A percentile compares a stretch with the other conserved stretches of the same genome.
Conservation (phyloP, 345 rosid genomes). For the Laguncularia racemosa region DNA sequence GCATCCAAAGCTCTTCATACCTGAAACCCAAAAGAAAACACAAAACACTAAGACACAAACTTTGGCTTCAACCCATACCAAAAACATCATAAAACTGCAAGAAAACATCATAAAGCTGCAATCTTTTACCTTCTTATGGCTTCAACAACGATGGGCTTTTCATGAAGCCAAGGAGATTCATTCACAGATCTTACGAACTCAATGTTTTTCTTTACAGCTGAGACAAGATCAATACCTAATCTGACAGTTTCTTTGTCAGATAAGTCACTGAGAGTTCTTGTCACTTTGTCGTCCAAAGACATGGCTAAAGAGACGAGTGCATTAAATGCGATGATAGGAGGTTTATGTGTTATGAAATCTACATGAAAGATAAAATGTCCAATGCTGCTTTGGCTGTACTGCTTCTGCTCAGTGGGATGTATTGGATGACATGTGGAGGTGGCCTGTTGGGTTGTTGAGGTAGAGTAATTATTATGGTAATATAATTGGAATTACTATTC, state of each 20-base stretch:
- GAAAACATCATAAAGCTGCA: neutral
- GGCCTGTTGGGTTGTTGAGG: too few species aligned
- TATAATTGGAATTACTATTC: neutral
- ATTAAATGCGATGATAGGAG: neutral
- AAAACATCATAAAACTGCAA: too few species aligned
- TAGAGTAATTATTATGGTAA: too few species aligned
- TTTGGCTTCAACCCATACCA: neutral
- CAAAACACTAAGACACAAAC: slow-evolving; percentile 2
- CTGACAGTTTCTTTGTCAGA: slow-evolving; percentile 44
- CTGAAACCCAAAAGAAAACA: slow-evolving; percentile 22
- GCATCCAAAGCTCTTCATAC: slow-evolving; percentile 96
- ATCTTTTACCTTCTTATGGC: slow-evolving; percentile 61
- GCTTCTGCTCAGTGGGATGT: too few species aligned
- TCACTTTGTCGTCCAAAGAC: slow-evolving; percentile 26
- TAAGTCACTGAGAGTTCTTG: slow-evolving; percentile 55
- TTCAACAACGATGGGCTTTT: slow-evolving; percentile 35
- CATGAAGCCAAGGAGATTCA: slow-evolving; percentile 70
- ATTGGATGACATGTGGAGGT: too few species aligned
- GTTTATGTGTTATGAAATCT: too few species aligned
- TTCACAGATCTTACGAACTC: slow-evolving; percentile 50
- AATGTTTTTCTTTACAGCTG: slow-evolving; percentile 56
- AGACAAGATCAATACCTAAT: slow-evolving; percentile 53
- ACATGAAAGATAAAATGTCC: too few species aligned
- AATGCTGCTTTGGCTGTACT: too few species aligned
- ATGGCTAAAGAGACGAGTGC: slow-evolving; percentile 3